A percentile compares a stretch with the other conserved stretches of the same genome.
These are phyloP conservation scores for Oropetium thomaeum DNA, from an alignment of 176 grass and related monocot genomes.

Conservation along the genomic window DNA sequence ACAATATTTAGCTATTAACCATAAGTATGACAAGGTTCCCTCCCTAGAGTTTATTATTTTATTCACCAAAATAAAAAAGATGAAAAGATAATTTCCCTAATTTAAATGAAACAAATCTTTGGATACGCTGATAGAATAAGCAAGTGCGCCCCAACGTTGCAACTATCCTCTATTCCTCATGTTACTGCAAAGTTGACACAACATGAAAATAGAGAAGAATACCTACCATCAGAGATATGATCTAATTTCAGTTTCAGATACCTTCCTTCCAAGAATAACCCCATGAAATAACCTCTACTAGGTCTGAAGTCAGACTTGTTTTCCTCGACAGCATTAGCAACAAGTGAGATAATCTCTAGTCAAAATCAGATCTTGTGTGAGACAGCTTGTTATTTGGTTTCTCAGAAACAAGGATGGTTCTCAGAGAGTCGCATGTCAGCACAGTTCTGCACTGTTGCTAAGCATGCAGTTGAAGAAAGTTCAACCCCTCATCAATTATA, in stretches of 20 bases:
- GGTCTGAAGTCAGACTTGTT: no score
- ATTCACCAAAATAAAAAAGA: not conserved
- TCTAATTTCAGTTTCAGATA: not conserved
- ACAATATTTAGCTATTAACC: not conserved
- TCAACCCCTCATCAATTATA: constrained; percentile 8
- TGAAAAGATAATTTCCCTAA: not conserved
- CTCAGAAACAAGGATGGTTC: not conserved
- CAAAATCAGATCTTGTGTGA: not conserved
- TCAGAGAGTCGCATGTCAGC: not conserved
- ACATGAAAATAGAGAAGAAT: not conserved
- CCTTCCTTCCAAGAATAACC: not conserved
- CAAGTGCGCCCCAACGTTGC: not conserved
- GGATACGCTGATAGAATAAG: not conserved
- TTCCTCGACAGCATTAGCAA: not conserved
- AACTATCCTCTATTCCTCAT: not conserved
- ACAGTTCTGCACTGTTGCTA: not conserved
- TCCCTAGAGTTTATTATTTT: not conserved
- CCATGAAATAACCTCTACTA: constrained; percentile 32
- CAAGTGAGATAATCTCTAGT: no score
- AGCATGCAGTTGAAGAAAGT: not conserved
- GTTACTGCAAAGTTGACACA: not conserved
- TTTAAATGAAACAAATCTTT: not conserved
- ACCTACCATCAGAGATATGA: not conserved
- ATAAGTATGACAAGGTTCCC: not conserved
- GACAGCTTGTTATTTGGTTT: not conserved